These are phyloP conservation scores for Luffa acutangula DNA, from an alignment of 306 rosid species.

Conservation along the genomic window DNA sequence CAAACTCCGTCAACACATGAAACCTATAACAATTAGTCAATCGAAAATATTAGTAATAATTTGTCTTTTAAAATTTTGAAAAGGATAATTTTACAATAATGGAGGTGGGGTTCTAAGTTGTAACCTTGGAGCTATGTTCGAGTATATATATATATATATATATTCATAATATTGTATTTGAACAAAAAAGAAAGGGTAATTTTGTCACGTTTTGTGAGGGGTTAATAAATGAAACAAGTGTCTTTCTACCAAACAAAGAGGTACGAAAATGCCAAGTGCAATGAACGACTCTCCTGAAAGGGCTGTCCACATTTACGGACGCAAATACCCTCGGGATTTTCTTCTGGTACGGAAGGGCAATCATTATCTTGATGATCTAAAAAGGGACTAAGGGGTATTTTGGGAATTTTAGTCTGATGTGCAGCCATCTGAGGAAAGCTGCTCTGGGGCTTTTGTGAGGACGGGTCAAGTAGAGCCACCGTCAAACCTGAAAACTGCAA, in stretches of 20 bases:
- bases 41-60: too few relatives aligned
- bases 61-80: too few relatives aligned
- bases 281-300: not conserved
- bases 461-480: not conserved
- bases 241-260: slow-evolving; percentile 12
- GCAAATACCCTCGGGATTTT: slow-evolving; percentile 78
- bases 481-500: not conserved
- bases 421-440: not conserved
- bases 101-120: too few relatives aligned
- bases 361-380: slow-evolving; percentile 26
- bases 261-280: slow-evolving; percentile 39
- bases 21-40: slow-evolving; percentile 33
- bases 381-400: slow-evolving; percentile 21
- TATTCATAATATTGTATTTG: too few relatives aligned
- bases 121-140: not conserved
- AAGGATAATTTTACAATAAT: too few relatives aligned
- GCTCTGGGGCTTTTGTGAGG: slow-evolving; percentile 7
- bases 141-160: not conserved
- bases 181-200: not conserved
- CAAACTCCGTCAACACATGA: slow-evolving; percentile 85
- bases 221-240: not conserved
- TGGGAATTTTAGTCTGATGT: slow-evolving; percentile 17
- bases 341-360: slow-evolving; percentile 33
- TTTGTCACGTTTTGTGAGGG: not conserved
- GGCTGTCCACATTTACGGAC: slow-evolving; percentile 31